phyloP scores from a whole-genome alignment of 345 rosid genomes.

The Raphanus sativus region DNA sequence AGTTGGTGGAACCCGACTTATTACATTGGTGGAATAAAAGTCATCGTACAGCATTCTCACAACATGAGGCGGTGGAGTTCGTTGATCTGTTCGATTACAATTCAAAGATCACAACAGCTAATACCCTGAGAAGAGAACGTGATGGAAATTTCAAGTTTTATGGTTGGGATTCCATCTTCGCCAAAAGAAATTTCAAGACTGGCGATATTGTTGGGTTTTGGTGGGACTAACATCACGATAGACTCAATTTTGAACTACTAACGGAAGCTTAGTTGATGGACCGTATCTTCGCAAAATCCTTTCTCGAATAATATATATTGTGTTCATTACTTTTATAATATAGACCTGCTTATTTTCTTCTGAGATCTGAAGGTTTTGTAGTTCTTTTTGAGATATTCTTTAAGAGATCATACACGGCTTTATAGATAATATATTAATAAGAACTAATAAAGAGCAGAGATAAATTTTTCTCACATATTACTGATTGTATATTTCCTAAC shows the following conservation, averaged over 20 bases:
- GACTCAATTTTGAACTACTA: not conserved
- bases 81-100: not conserved
- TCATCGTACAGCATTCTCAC: not conserved
- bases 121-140: not conserved
- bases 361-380: not conserved
- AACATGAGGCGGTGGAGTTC: not conserved
- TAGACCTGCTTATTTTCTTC: not conserved
- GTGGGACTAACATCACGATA: not conserved
- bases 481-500: too few relatives aligned
- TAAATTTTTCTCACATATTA: too few relatives aligned
- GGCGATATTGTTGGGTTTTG: not conserved
- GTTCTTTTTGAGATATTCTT: not conserved
- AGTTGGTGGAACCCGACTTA: not conserved
- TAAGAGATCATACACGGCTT: not conserved
- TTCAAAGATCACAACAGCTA: not conserved
- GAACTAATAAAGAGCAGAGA: too few relatives aligned
- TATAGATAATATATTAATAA: not conserved
- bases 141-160: not conserved
- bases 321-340: not conserved
- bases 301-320: not conserved
- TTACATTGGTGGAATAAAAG: not conserved
- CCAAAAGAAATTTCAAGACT: not conserved
- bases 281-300: not conserved
- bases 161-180: not conserved
- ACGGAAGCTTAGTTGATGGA: not conserved